Base-by-base conservation (phyloP, 169 alveolate species). In the Eimeria sp. region DNA sequence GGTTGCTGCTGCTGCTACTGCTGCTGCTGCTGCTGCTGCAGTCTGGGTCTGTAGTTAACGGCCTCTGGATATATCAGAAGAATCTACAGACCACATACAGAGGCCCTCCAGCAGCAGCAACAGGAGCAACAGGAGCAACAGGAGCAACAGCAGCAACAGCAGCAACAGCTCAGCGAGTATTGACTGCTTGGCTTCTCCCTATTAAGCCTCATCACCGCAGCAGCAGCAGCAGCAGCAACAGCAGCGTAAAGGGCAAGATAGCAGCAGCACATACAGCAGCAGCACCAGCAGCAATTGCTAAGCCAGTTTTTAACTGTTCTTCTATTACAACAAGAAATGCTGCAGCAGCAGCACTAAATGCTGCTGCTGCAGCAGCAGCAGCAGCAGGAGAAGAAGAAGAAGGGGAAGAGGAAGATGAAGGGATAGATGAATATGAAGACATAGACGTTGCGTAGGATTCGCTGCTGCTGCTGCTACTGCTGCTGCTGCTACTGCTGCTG, bases 141-240 rank as follows among this genome's bases (percentile, higher is more conserved):
- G 22, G 11, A 30, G 18, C 63, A 54, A 16, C 63, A 54, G 70
- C 70, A 61, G 70, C 70, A 61, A 20, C 70, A 3, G 70, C 70
- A 61, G 70, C 70, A 61, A 61, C 20, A 61, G n/a, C 70, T 0
- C 18, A 20, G 27, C 27, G 70, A 4, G 70, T 61, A 4, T 61
- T 18, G 70, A 20, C 27, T 61, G 70, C 70, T 20, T 61, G 70
- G 70, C 70, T 61, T 18, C 70, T 61, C 7, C 70, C 70, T 18
- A 61, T 61, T 13, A 61, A 61, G n/a, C 82, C 54, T 0, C 70
- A 61, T 20, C 27, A 18, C n/a, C 27, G 82, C 54, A 72, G 82
- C 82, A 72, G 47, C 54, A 72, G 82, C 82, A 72, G 82, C 47
- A 72, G 82, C 82, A 72, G 51, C 82, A 72, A 4, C 49, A 72